A percentile compares a stretch with the other conserved stretches of the same genome.
Conservation (phyloP, 176 grass and related monocot genomes). For the Phoenix dactylifera region DNA sequence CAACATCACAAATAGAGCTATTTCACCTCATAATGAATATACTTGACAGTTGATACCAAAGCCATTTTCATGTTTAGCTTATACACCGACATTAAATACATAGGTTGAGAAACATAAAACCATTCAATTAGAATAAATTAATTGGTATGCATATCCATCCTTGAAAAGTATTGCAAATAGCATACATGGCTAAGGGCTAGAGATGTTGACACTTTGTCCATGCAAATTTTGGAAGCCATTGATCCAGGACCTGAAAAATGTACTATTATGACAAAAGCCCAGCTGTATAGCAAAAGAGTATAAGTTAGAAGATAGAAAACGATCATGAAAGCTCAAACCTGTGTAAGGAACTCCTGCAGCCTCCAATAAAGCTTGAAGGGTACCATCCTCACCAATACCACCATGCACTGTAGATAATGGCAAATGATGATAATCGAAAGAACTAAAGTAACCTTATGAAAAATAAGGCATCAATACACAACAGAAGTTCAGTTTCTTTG, state of each 20-base stretch:
- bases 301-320: conserved; percentile 7
- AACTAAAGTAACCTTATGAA: no score
- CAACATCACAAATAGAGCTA: no score
- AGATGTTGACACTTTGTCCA: conserved; percentile 83
- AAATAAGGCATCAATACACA: no score
- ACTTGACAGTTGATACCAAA: no score
- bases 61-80: no score
- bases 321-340: conserved; percentile 31
- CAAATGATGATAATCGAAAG: no score
- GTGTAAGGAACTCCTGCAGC: conserved; percentile 81
- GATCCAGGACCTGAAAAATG: conserved; percentile 64
- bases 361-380: conserved; percentile 77
- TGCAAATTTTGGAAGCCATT: conserved; percentile 80
- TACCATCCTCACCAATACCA: conserved; percentile 97
- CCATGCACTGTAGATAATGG: conserved; percentile 60
- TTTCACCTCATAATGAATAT: no score
- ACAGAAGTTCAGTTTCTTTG: no score
- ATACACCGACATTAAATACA: no score
- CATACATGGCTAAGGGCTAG: conserved; percentile 67
- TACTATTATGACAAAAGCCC: conserved; percentile 2
- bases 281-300: conserved; percentile 9
- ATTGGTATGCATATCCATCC: conserved; percentile 4
- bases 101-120: background rate
- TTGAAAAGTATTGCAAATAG: conserved; percentile 20
- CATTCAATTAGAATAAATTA: conserved; percentile 1